Percentiles rank a stretch among this genome's conserved stretches.
phyloP scores from a whole-genome alignment of 768 basidiomycete species.

The Phanerodontia chrysosporium region DNA sequence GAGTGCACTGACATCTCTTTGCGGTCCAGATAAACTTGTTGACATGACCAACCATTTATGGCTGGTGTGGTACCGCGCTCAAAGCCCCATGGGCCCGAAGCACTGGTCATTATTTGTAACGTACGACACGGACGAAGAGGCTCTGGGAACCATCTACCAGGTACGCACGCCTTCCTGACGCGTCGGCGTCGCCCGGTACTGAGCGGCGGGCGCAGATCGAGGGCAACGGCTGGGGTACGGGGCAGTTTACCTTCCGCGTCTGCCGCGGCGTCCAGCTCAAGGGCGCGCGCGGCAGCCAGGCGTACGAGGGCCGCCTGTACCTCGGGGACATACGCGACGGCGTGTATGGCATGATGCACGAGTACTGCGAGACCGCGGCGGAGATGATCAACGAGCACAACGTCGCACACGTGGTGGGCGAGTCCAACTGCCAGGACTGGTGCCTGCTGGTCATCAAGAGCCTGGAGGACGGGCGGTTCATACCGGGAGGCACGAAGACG shows the following conservation, averaged over 20 bases:
- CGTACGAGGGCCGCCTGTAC: constrained; percentile 13
- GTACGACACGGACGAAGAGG: constrained; percentile 17
- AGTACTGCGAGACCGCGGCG: constrained; percentile 17
- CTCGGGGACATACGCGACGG: constrained; percentile 14
- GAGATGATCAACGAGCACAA: constrained; percentile 18
- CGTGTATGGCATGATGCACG: constrained; percentile 18
- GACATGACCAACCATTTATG: constrained; percentile 15
- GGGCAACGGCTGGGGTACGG: constrained; percentile 16
- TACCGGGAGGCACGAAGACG: constrained; percentile 6
- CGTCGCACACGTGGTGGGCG: constrained; percentile 10
- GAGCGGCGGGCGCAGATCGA: constrained; percentile 7
- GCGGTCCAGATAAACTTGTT: not conserved
- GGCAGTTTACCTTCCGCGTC: constrained; percentile 13
- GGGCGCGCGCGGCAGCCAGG: constrained; percentile 14
- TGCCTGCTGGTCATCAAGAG: constrained; percentile 14
- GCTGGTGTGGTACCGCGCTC: constrained; percentile 17
- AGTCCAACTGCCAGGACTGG: constrained; percentile 18
- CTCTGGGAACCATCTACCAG: constrained; percentile 15
- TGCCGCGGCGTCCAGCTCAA: constrained; percentile 15
- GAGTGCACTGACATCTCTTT: not conserved
- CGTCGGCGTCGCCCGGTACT: not conserved
- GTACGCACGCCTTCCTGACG: not conserved
- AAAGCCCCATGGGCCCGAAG: constrained; percentile 13
- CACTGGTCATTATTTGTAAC: constrained; percentile 18
- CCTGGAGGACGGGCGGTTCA: constrained; percentile 12